phyloP scores from a whole-genome alignment of 768 basidiomycete species.

The Boletus reticulatus region DNA sequence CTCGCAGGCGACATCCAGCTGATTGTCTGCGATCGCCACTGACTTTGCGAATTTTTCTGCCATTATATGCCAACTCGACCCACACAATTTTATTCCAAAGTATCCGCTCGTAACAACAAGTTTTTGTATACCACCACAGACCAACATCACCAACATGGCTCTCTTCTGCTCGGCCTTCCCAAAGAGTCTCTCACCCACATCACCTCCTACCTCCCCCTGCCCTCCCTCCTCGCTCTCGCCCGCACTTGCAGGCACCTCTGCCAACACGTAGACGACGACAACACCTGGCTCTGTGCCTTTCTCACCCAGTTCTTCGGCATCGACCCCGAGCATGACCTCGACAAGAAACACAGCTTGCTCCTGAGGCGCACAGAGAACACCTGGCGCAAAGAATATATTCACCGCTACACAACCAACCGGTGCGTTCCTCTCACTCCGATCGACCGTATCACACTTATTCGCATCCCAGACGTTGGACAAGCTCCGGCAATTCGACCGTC shows the following conservation, averaged over 20 bases:
- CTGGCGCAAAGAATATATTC: slow-evolving; percentile 73
- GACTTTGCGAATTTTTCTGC: slow-evolving; percentile 10
- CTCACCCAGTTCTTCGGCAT: slow-evolving; percentile 65
- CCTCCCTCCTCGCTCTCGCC: slow-evolving; percentile 56
- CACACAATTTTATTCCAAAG: slow-evolving; percentile 40
- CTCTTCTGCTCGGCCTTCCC: slow-evolving; percentile 51
- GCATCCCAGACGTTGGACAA: slow-evolving; percentile 62
- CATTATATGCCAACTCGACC: slow-evolving; percentile 71
- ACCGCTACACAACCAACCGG: slow-evolving; percentile 54
- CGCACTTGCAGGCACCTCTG: slow-evolving; percentile 50
- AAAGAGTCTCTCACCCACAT: slow-evolving; percentile 73
- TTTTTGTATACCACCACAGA: slow-evolving; percentile 17
- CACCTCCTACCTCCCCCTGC: slow-evolving; percentile 69
- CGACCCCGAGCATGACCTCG: slow-evolving; percentile 58
- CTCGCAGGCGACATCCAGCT: slow-evolving; percentile 17
- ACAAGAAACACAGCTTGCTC: slow-evolving; percentile 44
- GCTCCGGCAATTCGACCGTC: slow-evolving; percentile 56
- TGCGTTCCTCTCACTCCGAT: slow-evolving; percentile 27
- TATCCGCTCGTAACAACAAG: slow-evolving; percentile 30
- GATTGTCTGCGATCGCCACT: slow-evolving; percentile 25
- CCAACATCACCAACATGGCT: slow-evolving; percentile 50
- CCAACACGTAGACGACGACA: slow-evolving; percentile 72
- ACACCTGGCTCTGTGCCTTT: slow-evolving; percentile 79
- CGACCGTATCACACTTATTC: not conserved
- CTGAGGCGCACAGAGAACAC: slow-evolving; percentile 55